Base-by-base conservation (phyloP, 2,329 filamentous ascomycete species). In the Fusarium sp. region DNA sequence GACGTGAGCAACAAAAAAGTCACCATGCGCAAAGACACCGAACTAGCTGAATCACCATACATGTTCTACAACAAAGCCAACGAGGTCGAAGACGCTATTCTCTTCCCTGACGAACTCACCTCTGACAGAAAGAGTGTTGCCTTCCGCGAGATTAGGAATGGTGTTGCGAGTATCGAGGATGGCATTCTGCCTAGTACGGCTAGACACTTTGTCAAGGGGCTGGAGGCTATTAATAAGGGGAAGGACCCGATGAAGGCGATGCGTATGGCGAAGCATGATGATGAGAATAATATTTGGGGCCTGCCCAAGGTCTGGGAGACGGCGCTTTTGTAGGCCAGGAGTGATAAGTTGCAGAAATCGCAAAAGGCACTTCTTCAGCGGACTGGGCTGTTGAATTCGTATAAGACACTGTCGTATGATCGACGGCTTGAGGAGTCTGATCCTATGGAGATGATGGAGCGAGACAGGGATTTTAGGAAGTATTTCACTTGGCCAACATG, bases 61-160 rank as follows among this genome's bases (percentile, higher is more conserved):
- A 57, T 75, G 54, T 80, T 80, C 60, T 80, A 80, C 53, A 80
- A 74, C 59, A 50, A 75, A 12, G 75, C 64, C 17, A 77, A 79
- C 24, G 53, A 50, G 5, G 66, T 48, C 7, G 78, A 80, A 45
- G 79, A 80, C 14, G 60, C 47, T 5, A 53, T 80, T 11, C 38
- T 80, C 20, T 80, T 80, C 15, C 77, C 78, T 1, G 73, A 80
- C 9, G 79, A 80, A 32, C 28, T 70, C 1, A 48, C 11, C 6
- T 63, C 69, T 2, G 53, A 69, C 4, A 77, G 51, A 22, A 45
- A 70, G 12, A 75, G 32, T 5, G 67, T 69, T 7, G 66, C 72
- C 3, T 80, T 80, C 38, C 60, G 75, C 1, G 65, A 77, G 54
- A 74, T 78, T 1, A 66, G 48, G 14, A 80, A 80, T 24, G 72